Evolutionary conservation across 1,139 yeast species (phyloP).

Genomic region (Kodamaea suecica): DNA sequence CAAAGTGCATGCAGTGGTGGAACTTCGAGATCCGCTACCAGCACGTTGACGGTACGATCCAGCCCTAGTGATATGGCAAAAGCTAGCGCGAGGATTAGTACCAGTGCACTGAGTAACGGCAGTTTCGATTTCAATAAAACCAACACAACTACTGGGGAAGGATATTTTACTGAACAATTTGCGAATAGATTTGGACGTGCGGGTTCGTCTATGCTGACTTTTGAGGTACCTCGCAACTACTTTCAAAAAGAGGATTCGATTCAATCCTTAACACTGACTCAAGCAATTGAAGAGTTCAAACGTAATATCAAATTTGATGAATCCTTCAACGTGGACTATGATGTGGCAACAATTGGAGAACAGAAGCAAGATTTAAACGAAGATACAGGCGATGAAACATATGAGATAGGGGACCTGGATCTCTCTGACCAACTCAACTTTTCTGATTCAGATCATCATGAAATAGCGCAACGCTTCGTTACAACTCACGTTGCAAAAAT

Average conservation of each 20-base stretch:
- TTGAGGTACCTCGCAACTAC: slow-evolving; percentile 15
- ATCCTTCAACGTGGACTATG: not conserved
- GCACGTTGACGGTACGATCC: not conserved
- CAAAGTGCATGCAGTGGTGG: not conserved
- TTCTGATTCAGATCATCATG: slow-evolving; percentile 4
- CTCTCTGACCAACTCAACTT: not conserved
- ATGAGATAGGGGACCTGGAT: not conserved
- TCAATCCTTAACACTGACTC: slow-evolving; percentile 31
- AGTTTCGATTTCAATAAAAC: not conserved
- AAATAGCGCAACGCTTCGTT: slow-evolving; percentile 2
- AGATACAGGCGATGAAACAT: not conserved
- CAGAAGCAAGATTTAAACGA: not conserved
- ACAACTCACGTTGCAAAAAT: slow-evolving; percentile 1
- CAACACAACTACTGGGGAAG: not conserved
- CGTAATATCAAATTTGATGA: slow-evolving; percentile 22
- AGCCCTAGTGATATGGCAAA: not conserved
- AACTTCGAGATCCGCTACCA: not conserved
- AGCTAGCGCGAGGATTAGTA: not conserved
- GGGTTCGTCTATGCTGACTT: slow-evolving; percentile 10
- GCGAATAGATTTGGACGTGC: not conserved
- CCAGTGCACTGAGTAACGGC: slow-evolving; percentile 2
- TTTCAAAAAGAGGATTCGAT: slow-evolving; percentile 19
- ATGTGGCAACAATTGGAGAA: not conserved
- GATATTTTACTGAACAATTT: not conserved
- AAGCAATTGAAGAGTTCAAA: slow-evolving; percentile 30